A percentile compares a stretch with the other conserved stretches of the same genome.
Conservation (phyloP, 495 filamentous ascomycete species). For the Symbiotaphrina buchneri region DNA sequence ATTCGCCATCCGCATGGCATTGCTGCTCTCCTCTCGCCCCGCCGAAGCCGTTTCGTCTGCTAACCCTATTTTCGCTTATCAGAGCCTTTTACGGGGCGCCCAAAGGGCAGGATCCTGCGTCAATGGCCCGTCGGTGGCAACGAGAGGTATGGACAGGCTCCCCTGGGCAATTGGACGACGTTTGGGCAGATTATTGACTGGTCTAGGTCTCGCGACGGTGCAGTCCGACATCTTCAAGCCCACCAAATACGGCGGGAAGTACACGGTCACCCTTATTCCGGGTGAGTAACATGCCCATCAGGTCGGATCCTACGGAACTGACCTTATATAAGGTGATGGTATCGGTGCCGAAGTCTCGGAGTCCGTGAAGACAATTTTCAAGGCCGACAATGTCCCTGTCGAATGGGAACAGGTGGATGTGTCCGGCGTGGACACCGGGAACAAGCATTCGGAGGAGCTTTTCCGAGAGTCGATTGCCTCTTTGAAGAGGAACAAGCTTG, state of each 20-base stretch:
- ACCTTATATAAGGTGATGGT: conserved; percentile 55
- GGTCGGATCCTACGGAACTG: too few relatives aligned
- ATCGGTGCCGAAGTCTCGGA: conserved; percentile 96
- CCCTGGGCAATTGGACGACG: too few relatives aligned
- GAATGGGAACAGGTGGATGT: conserved; percentile 98
- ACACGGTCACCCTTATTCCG: conserved; percentile 94
- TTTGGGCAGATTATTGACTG: too few relatives aligned
- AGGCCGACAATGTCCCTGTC: conserved; percentile 95
- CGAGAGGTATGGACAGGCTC: too few relatives aligned
- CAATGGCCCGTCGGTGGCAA: too few relatives aligned
- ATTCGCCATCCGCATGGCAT: too few relatives aligned
- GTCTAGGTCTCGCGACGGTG: conserved; percentile 45
- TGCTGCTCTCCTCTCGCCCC: too few relatives aligned
- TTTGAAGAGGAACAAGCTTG: conserved; percentile 92
- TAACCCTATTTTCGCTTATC: too few relatives aligned
- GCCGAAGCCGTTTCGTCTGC: too few relatives aligned
- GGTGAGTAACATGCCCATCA: conserved; percentile 22
- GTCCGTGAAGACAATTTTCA: conserved; percentile 96
- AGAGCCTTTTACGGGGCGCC: too few relatives aligned
- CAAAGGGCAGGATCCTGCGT: too few relatives aligned
- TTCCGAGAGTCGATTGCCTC: conserved; percentile 90
- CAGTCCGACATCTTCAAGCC: conserved; percentile 90
- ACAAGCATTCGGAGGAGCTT: conserved; percentile 78
- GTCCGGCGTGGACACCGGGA: conserved; percentile 69
- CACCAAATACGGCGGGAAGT: conserved; percentile 97